These are phyloP conservation scores for Fusarium sp. DNA, from an alignment of 2,329 filamentous ascomycete species.

Conservation along the genomic window DNA sequence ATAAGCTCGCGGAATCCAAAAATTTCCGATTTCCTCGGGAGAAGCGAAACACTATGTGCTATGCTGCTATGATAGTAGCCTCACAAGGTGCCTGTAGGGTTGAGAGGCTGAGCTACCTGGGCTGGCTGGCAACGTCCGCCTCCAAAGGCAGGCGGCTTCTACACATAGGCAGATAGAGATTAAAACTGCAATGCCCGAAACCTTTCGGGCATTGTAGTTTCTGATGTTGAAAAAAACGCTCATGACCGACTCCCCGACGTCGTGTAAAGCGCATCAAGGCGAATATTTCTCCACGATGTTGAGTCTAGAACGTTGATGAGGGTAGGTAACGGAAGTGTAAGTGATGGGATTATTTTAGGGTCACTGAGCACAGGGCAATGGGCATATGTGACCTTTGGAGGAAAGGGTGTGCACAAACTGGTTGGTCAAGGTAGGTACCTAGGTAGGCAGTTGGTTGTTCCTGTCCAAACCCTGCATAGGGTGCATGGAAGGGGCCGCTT, in stretches of 20 bases:
- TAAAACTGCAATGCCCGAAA: background rate
- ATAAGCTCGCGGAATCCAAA: background rate
- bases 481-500: constrained; percentile 22
- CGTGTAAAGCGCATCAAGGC: constrained; percentile 7
- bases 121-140: constrained; percentile 1
- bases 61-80: background rate
- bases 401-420: constrained; percentile 19
- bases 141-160: background rate
- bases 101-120: constrained; percentile 16
- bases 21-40: background rate
- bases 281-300: constrained; percentile 12
- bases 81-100: background rate
- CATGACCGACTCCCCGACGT: constrained; percentile 14
- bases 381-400: constrained; percentile 4
- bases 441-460: constrained; percentile 10
- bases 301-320: constrained; percentile 40
- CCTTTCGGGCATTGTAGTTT: constrained; percentile 11
- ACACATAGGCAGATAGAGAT: background rate
- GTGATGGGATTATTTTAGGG: background rate
- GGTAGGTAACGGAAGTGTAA: background rate
- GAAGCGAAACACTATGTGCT: background rate
- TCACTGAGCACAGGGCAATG: background rate
- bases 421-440: background rate
- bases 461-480: constrained; percentile 23
- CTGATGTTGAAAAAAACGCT: background rate